phyloP scores from a whole-genome alignment of 192 early-diverging fungal genomes.

The Entomortierella beljakovae region DNA sequence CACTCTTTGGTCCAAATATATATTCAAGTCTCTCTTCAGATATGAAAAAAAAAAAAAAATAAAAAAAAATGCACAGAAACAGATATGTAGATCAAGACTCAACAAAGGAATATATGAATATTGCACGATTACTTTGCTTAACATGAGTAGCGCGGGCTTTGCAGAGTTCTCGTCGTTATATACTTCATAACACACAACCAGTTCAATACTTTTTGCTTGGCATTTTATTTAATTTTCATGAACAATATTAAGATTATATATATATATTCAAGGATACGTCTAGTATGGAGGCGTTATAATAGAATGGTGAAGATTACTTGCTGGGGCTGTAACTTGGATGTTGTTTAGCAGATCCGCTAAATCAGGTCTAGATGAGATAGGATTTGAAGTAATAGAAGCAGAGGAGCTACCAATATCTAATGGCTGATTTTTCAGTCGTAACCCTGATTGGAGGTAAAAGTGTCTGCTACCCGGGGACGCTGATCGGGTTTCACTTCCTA shows the following conservation, averaged over 20 bases:
- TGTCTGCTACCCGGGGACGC: neutral
- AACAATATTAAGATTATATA: no score
- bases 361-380: constrained; percentile 31
- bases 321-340: constrained; percentile 25
- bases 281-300: constrained; percentile 34
- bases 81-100: neutral
- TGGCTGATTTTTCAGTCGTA: constrained; percentile 6
- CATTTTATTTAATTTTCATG: no score
- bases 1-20: no score
- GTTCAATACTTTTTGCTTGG: no score
- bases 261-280: neutral
- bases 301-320: constrained; percentile 1
- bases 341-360: constrained; percentile 35
- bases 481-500: constrained; percentile 11
- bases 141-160: no score
- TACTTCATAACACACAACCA: no score
- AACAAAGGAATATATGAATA: neutral
- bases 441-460: constrained; percentile 12
- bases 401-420: constrained; percentile 3
- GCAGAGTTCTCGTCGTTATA: no score
- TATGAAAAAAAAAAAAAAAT: neutral
- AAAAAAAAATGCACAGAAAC: neutral
- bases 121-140: no score
- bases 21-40: no score
- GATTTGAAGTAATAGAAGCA: constrained; percentile 18